Evolutionary conservation across 2,329 filamentous ascomycete species (phyloP).

Genomic region (Calycina herbarum): DNA sequence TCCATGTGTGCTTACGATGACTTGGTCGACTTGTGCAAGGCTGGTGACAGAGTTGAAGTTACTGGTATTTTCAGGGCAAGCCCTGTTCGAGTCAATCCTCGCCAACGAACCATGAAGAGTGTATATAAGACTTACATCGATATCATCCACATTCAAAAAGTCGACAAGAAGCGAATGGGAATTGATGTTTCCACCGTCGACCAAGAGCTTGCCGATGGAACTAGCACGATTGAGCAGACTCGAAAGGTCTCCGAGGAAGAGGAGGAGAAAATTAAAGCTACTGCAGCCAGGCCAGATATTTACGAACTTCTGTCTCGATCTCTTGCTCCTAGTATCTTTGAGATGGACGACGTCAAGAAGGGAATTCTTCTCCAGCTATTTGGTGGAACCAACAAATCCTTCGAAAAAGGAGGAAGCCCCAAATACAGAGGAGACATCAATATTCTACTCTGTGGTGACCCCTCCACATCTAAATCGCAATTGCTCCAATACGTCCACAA

Average conservation of each 20-base stretch:
- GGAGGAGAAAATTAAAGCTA: conserved; percentile 82
- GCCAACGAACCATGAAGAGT: conserved; percentile 88
- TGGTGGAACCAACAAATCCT: conserved; percentile 96
- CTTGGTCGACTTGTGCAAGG: conserved; percentile 95
- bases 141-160: conserved; percentile 92
- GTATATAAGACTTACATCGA: conserved; percentile 99
- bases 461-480: conserved; percentile 95
- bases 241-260: conserved; percentile 84
- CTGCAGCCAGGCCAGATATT: conserved; percentile 77
- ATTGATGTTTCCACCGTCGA: conserved; percentile 87
- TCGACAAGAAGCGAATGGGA: conserved; percentile 91
- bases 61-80: conserved; percentile 97
- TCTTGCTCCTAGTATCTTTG: conserved; percentile 91
- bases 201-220: conserved; percentile 63
- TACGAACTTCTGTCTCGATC: conserved; percentile 92
- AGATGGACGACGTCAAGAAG: conserved; percentile 99
- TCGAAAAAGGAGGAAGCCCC: conserved; percentile 92
- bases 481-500: conserved; percentile 93
- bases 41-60: conserved; percentile 91
- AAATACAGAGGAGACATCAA: conserved; percentile 98
- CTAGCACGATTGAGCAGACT: conserved; percentile 75
- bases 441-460: conserved; percentile 92
- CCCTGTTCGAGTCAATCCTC: conserved; percentile 89
- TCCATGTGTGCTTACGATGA: conserved; percentile 97
- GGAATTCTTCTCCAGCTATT: conserved; percentile 96